phyloP scores from a whole-genome alignment of 2,329 filamentous ascomycete genomes.

The Tolypocladium tropicale region DNA sequence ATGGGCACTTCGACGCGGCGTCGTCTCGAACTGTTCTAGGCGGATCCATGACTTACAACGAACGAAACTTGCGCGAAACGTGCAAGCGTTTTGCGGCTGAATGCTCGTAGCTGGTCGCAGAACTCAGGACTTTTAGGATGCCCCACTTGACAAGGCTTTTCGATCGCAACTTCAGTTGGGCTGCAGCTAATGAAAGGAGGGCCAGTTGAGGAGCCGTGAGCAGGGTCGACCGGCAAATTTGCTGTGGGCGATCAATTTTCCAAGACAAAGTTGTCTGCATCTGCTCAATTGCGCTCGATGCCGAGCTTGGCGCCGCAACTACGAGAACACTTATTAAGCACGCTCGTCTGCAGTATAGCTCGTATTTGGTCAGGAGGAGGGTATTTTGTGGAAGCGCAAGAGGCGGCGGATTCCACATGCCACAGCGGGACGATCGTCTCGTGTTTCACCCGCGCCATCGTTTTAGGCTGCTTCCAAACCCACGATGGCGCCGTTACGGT shows the following conservation, averaged over 20 bases:
- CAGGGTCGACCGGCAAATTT: background rate
- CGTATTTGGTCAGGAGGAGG: background rate
- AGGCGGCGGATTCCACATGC: background rate
- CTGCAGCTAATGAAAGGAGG: background rate
- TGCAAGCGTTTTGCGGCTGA: background rate
- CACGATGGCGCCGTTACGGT: background rate
- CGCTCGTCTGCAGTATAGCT: background rate
- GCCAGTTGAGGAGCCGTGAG: background rate
- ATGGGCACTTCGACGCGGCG: background rate
- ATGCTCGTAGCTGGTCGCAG: background rate
- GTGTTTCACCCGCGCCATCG: background rate
- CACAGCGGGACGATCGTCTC: background rate
- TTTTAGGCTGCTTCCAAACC: background rate
- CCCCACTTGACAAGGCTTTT: background rate
- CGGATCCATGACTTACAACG: background rate
- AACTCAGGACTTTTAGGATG: background rate
- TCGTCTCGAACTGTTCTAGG: background rate
- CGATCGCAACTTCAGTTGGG: background rate
- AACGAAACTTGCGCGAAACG: background rate
- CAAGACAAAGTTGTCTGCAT: background rate
- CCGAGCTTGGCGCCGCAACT: background rate
- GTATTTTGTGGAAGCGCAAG: background rate
- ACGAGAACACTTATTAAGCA: too few relatives aligned
- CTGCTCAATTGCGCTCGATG: background rate
- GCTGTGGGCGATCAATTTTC: background rate